Conservation (phyloP, 345 rosid genomes). For the Linum usitatissimum region DNA sequence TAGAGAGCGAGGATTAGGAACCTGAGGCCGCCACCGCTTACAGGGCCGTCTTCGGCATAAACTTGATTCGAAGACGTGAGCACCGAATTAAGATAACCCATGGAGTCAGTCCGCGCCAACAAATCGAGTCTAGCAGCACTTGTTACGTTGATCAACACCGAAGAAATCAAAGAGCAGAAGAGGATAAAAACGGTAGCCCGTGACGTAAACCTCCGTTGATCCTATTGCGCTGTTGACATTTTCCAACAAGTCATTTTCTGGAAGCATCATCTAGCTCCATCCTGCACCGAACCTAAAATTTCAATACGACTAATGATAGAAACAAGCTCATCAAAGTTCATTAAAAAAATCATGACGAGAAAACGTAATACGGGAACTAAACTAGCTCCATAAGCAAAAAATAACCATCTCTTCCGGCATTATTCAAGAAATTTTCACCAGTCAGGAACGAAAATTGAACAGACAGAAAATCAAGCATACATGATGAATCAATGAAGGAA, state of each 20-base stretch:
- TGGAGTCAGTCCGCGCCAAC: conserved; percentile 2
- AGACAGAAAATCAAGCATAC: not conserved
- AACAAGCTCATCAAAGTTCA: no score
- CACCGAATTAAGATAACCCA: conserved; percentile 2
- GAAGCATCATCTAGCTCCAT: not conserved
- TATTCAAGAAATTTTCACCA: not conserved
- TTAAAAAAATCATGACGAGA: not conserved
- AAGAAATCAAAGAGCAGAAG: conserved; percentile 1
- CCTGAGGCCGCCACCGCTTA: conserved; percentile 6
- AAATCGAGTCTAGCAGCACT: conserved; percentile 11
- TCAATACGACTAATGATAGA: not conserved
- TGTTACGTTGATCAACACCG: conserved; percentile 17
- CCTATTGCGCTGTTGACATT: conserved; percentile 8
- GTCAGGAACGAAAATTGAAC: not conserved
- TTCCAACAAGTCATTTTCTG: not conserved
- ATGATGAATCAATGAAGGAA: not conserved
- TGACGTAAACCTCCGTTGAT: not conserved
- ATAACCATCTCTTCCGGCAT: not conserved
- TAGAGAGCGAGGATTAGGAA: not conserved
- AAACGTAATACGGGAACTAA: not conserved
- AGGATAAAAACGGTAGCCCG: not conserved
- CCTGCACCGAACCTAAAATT: not conserved
- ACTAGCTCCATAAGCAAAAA: not conserved
- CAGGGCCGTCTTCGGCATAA: conserved; percentile 5
- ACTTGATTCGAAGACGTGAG: conserved; percentile 1